These are phyloP conservation scores for Stenocarpella maydis DNA, from an alignment of 2,329 filamentous ascomycete species.

Conservation along the genomic window DNA sequence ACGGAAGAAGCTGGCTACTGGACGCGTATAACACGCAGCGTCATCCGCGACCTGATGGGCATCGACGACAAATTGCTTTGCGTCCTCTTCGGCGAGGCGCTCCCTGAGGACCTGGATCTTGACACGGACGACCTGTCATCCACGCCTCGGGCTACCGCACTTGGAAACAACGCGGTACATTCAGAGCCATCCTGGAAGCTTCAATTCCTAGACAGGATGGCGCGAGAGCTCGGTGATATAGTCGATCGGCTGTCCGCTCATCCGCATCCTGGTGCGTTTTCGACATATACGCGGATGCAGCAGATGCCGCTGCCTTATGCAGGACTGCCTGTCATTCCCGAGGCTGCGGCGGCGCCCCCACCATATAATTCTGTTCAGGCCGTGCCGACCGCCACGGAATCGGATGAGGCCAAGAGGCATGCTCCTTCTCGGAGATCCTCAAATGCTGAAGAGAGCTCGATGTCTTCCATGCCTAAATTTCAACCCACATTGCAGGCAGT, in stretches of 20 bases:
- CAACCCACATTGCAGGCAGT: conserved; percentile 53
- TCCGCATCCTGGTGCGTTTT: conserved; percentile 85
- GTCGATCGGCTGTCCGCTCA: conserved; percentile 81
- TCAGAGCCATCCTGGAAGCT: conserved; percentile 72
- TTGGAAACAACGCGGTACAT: conserved; percentile 39
- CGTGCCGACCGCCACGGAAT: conserved; percentile 30
- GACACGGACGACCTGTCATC: conserved; percentile 54
- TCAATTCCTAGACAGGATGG: conserved; percentile 82
- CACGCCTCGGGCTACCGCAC: conserved; percentile 54
- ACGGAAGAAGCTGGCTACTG: conserved; percentile 73
- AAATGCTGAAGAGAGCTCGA: conserved; percentile 25
- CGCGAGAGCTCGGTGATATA: conserved; percentile 83
- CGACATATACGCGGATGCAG: conserved; percentile 75
- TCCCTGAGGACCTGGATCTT: conserved; percentile 59
- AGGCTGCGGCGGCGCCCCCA: conserved; percentile 50
- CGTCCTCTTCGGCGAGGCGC: conserved; percentile 83
- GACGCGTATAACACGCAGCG: conserved; percentile 81
- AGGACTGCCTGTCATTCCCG: conserved; percentile 73
- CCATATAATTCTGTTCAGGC: conserved; percentile 30
- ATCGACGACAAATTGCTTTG: conserved; percentile 87
- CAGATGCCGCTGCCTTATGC: conserved; percentile 77
- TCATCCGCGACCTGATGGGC: conserved; percentile 89
- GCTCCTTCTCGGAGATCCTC: conserved; percentile 23
- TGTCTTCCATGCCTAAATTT: conserved; percentile 50
- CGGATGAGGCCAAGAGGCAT: conserved; percentile 35